Evolutionary conservation across 2,329 filamentous ascomycete species (phyloP), one percentile per base, ranked within the genome.

Genomic region (Ophiostoma tasmaniense): DNA sequence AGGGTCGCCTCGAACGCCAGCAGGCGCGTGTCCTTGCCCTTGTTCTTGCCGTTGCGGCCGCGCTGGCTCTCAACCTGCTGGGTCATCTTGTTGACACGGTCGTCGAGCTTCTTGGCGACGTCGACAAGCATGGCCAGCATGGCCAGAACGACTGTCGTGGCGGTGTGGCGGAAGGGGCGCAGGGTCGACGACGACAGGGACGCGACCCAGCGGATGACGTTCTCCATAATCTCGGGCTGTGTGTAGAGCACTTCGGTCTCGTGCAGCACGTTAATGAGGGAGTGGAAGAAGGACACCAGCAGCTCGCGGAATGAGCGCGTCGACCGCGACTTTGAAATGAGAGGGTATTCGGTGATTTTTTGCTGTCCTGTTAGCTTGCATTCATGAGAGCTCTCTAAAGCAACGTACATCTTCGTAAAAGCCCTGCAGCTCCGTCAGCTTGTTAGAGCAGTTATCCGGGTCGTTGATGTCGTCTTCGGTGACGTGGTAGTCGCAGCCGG

Each of bases 161-260:
- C 91, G 0, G 95, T 99, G 78, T 99, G 95, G 72, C 95, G 87
- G 79, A 99, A 97, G 1, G 95, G 93, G 68, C 95, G 88, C 71
- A 94, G 89, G 3, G 88, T 85, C 0, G 93, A 93, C 3, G 92
- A 95, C 2, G 94, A 95, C 90, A 99, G 92, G 70, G 91, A 90
- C 52, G 89, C 89, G 71, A 97, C 84, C 95, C 95, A 99, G 70
- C 91, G 85, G 73, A 93, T 88, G 65, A 98, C 85, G 75, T 96
- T 97, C 76, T 97, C 93, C 75, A 96, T 87, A 66, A 99, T 82
- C 37, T 89, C 85, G 45, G 83, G 80, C 71, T 96, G 90, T 62
- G 85, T 87, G 80, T 96, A 96, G 66, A 99, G 81, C 25, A 91
- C 80, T 30, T 90, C 90, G n/a, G 90, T 90, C 73, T 92, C 88